Conservation (phyloP, 1,284 basidiomycete genomes). For the Cystobasidiaceae sp. region DNA sequence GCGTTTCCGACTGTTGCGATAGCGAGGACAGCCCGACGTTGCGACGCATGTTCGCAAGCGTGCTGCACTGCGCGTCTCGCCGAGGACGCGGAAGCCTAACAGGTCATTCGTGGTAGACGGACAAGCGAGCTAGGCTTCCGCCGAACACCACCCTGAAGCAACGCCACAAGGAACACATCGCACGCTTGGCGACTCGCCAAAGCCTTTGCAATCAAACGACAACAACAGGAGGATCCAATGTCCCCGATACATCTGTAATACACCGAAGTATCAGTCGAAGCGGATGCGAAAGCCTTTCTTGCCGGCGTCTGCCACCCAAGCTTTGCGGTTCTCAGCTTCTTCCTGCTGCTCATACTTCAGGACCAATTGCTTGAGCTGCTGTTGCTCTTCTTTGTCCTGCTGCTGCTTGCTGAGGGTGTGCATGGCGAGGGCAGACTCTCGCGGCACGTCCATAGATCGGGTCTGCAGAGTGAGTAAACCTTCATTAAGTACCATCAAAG, state of each 20-base stretch:
- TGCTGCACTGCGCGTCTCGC: too few relatives aligned
- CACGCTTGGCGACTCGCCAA: too few relatives aligned
- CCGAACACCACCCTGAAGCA: too few relatives aligned
- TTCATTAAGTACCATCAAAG: not conserved
- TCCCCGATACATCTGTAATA: not conserved
- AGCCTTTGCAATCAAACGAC: not conserved
- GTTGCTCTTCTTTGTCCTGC: slow-evolving; percentile 88
- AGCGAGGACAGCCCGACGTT: slow-evolving; percentile 53
- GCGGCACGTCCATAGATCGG: slow-evolving; percentile 77
- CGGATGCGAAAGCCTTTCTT: slow-evolving; percentile 17
- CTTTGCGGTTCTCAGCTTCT: slow-evolving; percentile 6
- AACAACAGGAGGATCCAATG: slow-evolving; percentile 1
- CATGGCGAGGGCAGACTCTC: slow-evolving; percentile 76
- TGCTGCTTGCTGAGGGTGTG: slow-evolving; percentile 83
- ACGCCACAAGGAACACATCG: too few relatives aligned
- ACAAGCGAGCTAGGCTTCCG: too few relatives aligned
- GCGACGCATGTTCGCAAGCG: slow-evolving; percentile 50
- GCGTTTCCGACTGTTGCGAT: slow-evolving; percentile 48
- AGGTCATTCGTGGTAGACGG: not conserved
- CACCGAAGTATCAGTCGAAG: not conserved
- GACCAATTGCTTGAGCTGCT: slow-evolving; percentile 88
- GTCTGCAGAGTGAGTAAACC: slow-evolving; percentile 51
- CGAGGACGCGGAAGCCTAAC: too few relatives aligned
- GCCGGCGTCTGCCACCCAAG: slow-evolving; percentile 4
- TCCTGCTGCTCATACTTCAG: slow-evolving; percentile 50